Percentiles rank a stretch among this genome's conserved stretches.
Conservation (phyloP, 768 basidiomycete genomes). For the Suillus spraguei region DNA sequence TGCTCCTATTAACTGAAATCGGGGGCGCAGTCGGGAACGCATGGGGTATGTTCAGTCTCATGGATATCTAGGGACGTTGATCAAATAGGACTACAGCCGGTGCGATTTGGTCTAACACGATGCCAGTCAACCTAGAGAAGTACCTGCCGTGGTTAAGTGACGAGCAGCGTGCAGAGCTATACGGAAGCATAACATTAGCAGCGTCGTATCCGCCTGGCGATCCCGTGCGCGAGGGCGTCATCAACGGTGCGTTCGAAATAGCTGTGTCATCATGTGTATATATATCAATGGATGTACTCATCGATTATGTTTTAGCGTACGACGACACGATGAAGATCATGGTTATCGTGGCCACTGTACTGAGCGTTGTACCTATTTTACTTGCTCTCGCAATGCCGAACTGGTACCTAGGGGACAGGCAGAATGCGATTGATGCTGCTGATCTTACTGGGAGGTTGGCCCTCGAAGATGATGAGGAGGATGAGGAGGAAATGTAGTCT, state of each 20-base stretch:
- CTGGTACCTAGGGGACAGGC: conserved; percentile 67
- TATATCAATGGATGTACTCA: background rate
- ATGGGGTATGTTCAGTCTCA: conserved; percentile 41
- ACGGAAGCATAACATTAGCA: conserved; percentile 57
- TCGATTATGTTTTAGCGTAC: conserved; percentile 39
- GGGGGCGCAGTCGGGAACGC: conserved; percentile 70
- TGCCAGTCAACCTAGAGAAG: conserved; percentile 61
- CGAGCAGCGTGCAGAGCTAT: conserved; percentile 47
- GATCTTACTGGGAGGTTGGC: conserved; percentile 23
- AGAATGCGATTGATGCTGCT: conserved; percentile 64
- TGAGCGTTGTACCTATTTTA: conserved; percentile 60
- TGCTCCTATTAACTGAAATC: conserved; percentile 69
- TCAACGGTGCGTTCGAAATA: conserved; percentile 41
- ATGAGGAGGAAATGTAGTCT: background rate
- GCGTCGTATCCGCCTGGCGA: conserved; percentile 48
- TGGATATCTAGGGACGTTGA: background rate
- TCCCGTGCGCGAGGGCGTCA: conserved; percentile 66
- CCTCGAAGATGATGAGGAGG: background rate
- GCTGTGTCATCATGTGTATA: background rate
- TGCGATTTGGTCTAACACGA: conserved; percentile 63
- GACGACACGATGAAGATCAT: conserved; percentile 59
- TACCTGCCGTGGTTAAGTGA: conserved; percentile 54
- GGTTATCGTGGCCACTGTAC: conserved; percentile 52
- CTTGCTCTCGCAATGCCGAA: conserved; percentile 63
- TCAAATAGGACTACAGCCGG: conserved; percentile 42